Evolutionary conservation across 805 yeast genomes (phyloP).

Genomic region (Candida yuanshanica): DNA sequence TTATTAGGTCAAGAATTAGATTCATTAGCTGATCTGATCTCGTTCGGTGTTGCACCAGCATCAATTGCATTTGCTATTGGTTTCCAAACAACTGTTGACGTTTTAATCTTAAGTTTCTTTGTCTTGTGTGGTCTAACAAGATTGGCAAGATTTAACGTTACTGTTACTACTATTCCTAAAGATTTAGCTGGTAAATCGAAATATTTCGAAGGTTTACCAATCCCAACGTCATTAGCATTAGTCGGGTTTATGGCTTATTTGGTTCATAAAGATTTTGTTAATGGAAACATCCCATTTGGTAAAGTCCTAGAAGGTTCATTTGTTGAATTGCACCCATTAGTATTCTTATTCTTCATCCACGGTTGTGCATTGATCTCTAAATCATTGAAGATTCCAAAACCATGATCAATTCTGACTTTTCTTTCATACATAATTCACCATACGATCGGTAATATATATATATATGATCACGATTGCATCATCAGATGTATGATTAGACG

Average conservation of each 20-base stretch:
- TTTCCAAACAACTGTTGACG: constrained; percentile 77
- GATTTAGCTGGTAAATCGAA: constrained; percentile 81
- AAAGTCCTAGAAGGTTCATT: constrained; percentile 45
- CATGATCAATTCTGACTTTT: constrained; percentile 27
- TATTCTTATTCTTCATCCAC: constrained; percentile 59
- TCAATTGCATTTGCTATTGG: constrained; percentile 89
- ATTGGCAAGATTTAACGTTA: constrained; percentile 91
- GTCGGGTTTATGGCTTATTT: constrained; percentile 69
- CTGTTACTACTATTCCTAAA: constrained; percentile 89
- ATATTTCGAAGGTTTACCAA: constrained; percentile 94
- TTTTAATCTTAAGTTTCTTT: constrained; percentile 69
- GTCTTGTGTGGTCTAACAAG: constrained; percentile 92
- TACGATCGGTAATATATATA: no score
- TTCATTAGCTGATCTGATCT: constrained; percentile 89
- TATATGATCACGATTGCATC: no score
- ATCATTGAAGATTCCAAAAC: constrained; percentile 86
- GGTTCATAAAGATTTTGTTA: constrained; percentile 46
- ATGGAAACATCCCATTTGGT: constrained; percentile 63
- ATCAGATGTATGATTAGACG: no score
- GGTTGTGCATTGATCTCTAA: constrained; percentile 93
- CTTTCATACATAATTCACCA: no score
- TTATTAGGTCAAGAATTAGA: constrained; percentile 97
- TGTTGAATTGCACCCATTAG: constrained; percentile 71
- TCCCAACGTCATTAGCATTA: constrained; percentile 78
- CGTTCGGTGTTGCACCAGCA: constrained; percentile 96